These are phyloP conservation scores for Saturnispora ahearnii DNA, from an alignment of 805 yeast species.

Conservation along the genomic window DNA sequence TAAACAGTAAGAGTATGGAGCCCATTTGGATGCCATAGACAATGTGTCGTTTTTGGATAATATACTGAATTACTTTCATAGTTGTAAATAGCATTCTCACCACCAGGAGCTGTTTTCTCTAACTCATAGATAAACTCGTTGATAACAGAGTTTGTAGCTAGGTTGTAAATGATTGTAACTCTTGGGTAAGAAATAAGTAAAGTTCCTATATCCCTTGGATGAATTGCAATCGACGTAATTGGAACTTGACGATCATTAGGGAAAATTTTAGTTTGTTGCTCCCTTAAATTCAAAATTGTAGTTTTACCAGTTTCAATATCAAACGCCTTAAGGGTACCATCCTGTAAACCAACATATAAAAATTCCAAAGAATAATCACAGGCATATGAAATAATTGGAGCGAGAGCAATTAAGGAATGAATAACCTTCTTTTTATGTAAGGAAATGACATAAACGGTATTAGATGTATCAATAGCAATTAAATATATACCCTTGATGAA, in stretches of 20 bases:
- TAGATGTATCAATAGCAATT: conserved; percentile 57
- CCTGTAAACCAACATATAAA: conserved; percentile 69
- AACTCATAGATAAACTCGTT: conserved; percentile 51
- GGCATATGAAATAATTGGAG: conserved; percentile 58
- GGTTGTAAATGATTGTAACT: conserved; percentile 59
- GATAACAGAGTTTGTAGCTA: conserved; percentile 52
- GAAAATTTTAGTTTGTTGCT: conserved; percentile 56
- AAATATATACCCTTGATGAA: conserved; percentile 79
- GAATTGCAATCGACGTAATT: conserved; percentile 62
- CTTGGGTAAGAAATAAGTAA: conserved; percentile 65
- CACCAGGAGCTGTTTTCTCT: conserved; percentile 66
- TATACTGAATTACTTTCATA: conserved; percentile 22
- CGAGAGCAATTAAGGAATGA: conserved; percentile 52
- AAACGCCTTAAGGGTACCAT: conserved; percentile 62
- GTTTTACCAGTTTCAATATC: conserved; percentile 72
- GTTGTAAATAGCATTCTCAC: conserved; percentile 34
- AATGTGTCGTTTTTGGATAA: conserved; percentile 31
- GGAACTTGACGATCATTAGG: conserved; percentile 45
- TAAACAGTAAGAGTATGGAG: conserved; percentile 73
- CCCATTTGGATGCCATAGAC: conserved; percentile 90
- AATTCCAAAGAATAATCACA: conserved; percentile 87
- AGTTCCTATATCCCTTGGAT: conserved; percentile 83
- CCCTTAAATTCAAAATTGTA: conserved; percentile 59
- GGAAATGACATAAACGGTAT: conserved; percentile 61
- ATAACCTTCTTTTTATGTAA: conserved; percentile 53